Conservation (phyloP, 2,329 filamentous ascomycete genomes). For the Aspergillus sergii region DNA sequence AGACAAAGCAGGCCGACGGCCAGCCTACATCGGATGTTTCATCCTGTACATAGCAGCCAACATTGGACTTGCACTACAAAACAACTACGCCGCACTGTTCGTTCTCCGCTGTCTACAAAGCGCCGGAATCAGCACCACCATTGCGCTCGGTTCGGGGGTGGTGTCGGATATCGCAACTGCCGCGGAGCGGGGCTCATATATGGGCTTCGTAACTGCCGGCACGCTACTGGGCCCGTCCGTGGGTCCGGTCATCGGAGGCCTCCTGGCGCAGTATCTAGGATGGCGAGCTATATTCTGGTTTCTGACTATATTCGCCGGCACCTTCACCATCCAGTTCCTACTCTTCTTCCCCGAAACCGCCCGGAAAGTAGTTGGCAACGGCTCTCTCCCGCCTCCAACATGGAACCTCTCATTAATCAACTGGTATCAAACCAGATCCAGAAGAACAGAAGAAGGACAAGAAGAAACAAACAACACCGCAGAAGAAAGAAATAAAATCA, state of each 20-base stretch:
- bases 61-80: conserved; percentile 43
- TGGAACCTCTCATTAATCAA: conserved; percentile 28
- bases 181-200: conserved; percentile 44
- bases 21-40: conserved; percentile 58
- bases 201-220: conserved; percentile 56
- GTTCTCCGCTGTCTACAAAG: conserved; percentile 45
- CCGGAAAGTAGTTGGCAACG: conserved; percentile 43
- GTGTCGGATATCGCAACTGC: conserved; percentile 44
- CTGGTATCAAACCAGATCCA: conserved; percentile 18
- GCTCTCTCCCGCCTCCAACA: conserved; percentile 31
- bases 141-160: conserved; percentile 44
- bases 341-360: conserved; percentile 59
- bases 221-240: conserved; percentile 55
- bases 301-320: conserved; percentile 55
- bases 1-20: conserved; percentile 54
- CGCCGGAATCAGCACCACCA: conserved; percentile 44
- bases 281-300: conserved; percentile 71
- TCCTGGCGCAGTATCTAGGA: conserved; percentile 65
- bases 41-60: conserved; percentile 47
- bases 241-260: conserved; percentile 64
- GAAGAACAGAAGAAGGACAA: background rate
- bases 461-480: background rate
- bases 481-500: conserved; percentile 20
- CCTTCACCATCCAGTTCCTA: conserved; percentile 58
- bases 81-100: conserved; percentile 41